Evolutionary conservation across 768 basidiomycete species (phyloP), one percentile per base, ranked within the genome.

Genomic region (Mycena leptocephala): DNA sequence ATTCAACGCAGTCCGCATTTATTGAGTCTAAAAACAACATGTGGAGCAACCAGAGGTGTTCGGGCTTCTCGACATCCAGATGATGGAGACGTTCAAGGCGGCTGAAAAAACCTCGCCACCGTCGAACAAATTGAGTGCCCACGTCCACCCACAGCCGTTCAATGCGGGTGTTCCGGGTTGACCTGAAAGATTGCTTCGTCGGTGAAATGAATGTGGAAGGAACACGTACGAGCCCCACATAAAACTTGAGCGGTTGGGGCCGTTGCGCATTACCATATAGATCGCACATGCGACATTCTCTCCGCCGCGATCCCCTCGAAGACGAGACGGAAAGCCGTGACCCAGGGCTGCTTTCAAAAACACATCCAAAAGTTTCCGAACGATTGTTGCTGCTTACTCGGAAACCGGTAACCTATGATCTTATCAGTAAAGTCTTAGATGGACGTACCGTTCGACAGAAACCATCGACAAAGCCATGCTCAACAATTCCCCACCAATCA

Each of bases 11-110:
- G 13, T 53, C 51, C 9, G 8, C n/a, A 53, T 53, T 53, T 53
- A 53, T 53, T 1, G n/a, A 9, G 9, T 53, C n/a, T 69, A 55
- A 3, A 70, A 87, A 87, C 1, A 87, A 72, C 6, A 1, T 1
- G 30, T 88, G 85, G 1, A 89, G 77, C 0, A 89, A 81, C 88
- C 88, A 89, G 0, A 88, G 75, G 69, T 89, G 87, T 3, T 43
- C 2, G 6, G 35, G 7, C 6, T 6, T 6, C 13, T 6, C 13
- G 13, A 6, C 7, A 6, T 37, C 7, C 35, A 37, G 35, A 37
- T 13, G 7, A 13, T 37, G 35, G 7, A 37, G 6, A 6, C 35
- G 35, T 37, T 37, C 35, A 6, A 37, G 35, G 7, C 35, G 35
- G 6, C 7, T 37, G 35, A 37, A 37, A 13, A 37, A 37, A 37